Evolutionary conservation across 148 eudicot species (phyloP).

Genomic region (Vaccinium darrowii): DNA sequence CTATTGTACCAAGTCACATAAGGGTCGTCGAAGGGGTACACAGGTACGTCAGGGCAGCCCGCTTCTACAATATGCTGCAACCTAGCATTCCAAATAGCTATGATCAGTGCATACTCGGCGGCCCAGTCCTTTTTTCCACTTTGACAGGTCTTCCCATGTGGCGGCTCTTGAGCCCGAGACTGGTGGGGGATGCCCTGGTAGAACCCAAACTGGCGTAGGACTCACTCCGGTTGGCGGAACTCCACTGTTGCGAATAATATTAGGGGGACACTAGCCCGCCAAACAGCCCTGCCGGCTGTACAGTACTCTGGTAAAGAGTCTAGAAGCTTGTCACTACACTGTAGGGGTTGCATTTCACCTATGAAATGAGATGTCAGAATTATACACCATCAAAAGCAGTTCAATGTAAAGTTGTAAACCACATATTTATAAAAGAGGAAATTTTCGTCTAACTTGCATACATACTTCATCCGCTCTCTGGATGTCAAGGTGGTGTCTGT

Average conservation of each 20-base stretch:
- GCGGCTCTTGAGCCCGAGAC: background rate
- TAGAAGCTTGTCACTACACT: background rate
- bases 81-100: background rate
- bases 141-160: background rate
- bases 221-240: background rate
- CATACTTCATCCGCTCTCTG: background rate
- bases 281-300: background rate
- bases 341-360: background rate
- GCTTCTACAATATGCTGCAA: background rate
- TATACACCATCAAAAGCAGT: background rate
- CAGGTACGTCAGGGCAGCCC: background rate
- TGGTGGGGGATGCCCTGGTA: background rate
- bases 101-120: too few species aligned
- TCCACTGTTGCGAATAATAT: background rate
- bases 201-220: background rate
- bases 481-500: background rate
- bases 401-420: too few species aligned
- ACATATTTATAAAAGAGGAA: too few species aligned
- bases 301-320: background rate
- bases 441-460: background rate
- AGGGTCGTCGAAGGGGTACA: too few species aligned
- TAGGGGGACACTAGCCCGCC: background rate
- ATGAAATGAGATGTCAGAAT: background rate
- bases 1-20: background rate
- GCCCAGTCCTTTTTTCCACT: background rate